Conservation (phyloP, 1,284 basidiomycete genomes). For the Ustilago shanxiensis region DNA sequence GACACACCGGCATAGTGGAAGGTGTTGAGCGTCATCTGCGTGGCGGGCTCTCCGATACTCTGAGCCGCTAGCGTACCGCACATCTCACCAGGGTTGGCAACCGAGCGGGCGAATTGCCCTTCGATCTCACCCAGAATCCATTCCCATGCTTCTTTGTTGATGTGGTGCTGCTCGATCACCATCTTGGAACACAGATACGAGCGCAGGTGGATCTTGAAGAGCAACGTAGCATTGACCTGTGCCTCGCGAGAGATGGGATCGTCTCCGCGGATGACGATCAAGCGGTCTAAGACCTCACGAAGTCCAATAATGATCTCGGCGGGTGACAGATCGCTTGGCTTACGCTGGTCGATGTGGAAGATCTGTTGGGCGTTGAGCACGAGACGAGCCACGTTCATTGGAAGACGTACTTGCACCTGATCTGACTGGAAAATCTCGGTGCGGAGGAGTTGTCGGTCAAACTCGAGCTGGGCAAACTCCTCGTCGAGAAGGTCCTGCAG, state of each 20-base stretch:
- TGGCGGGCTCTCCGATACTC: conserved; percentile 98
- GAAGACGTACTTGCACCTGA: conserved; percentile 77
- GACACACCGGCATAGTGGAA: conserved; percentile 99
- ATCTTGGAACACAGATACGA: conserved; percentile 68
- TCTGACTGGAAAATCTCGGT: conserved; percentile 82
- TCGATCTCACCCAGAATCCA: conserved; percentile 98
- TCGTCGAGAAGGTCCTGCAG: conserved; percentile 91
- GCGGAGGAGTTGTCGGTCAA: conserved; percentile 83
- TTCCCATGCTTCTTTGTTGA: conserved; percentile 82
- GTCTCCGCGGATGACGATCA: conserved; percentile 80
- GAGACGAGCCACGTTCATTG: conserved; percentile 86
- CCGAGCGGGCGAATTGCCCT: conserved; percentile 77
- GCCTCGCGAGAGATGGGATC: conserved; percentile 79
- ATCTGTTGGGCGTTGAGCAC: conserved; percentile 96
- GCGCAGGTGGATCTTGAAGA: conserved; percentile 81
- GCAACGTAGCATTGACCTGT: conserved; percentile 88
- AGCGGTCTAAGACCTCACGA: conserved; percentile 55
- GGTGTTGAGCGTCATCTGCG: conserved; percentile 99
- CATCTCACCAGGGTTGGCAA: conserved; percentile 97
- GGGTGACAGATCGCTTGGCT: conserved; percentile 92
- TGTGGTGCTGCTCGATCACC: conserved; percentile 67
- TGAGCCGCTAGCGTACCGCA: conserved; percentile 97
- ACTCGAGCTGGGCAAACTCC: conserved; percentile 82
- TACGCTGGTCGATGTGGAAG: conserved; percentile 94
- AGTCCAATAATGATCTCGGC: conserved; percentile 86